Evolutionary conservation across 306 rosid species (phyloP).

Genomic region (Dryas alaskensis): DNA sequence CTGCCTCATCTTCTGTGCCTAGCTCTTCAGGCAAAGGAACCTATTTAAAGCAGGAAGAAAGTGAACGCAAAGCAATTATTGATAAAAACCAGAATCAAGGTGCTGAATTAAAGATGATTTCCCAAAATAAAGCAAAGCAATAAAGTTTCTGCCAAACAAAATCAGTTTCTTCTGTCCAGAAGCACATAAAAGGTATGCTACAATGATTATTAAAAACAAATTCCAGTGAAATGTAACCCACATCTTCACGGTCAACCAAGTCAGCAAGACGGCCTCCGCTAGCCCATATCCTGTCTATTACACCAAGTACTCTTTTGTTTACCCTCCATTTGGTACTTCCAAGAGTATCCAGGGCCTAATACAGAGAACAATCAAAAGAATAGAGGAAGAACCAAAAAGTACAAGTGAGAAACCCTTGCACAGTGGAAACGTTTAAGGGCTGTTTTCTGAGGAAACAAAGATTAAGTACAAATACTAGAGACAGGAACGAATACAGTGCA

Average conservation of each 20-base stretch:
- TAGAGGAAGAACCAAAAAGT: conserved; percentile 22
- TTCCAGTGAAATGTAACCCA: conserved; percentile 38
- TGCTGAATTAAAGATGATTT: background rate
- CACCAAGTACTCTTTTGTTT: conserved; percentile 69
- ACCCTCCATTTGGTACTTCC: conserved; percentile 91
- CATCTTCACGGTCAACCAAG: conserved; percentile 76
- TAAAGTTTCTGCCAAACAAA: background rate
- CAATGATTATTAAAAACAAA: conserved; percentile 16
- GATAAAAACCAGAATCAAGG: background rate
- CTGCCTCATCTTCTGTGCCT: conserved; percentile 68
- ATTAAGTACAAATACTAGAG: background rate
- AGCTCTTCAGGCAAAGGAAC: conserved; percentile 78
- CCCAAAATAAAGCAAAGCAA: background rate
- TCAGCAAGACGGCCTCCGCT: conserved; percentile 80
- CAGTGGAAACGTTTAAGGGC: conserved; percentile 3
- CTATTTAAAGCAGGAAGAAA: conserved; percentile 31
- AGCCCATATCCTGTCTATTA: conserved; percentile 90
- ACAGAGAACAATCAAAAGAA: conserved; percentile 26
- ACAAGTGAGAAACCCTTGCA: conserved; percentile 10
- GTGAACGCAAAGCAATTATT: background rate
- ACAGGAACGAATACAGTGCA: background rate
- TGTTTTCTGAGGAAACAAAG: background rate
- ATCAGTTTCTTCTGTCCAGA: conserved; percentile 20
- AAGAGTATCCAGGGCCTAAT: conserved; percentile 86
- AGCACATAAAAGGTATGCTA: conserved; percentile 12